Evolutionary conservation across 495 filamentous ascomycete species (phyloP), one percentile per base, ranked within the genome.

Genomic region (Penicillium canescens): DNA sequence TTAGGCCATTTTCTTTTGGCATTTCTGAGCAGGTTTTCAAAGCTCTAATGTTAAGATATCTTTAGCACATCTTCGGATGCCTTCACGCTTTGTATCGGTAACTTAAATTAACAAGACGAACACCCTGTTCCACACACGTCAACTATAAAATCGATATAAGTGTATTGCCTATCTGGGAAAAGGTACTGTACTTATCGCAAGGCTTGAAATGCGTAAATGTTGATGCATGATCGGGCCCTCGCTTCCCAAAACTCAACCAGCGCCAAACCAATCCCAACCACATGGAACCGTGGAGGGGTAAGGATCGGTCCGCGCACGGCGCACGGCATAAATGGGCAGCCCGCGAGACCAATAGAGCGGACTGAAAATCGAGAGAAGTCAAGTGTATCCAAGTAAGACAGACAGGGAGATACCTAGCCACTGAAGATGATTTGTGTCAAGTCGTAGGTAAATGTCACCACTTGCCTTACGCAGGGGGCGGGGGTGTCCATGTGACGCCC

Each of bases 271-370:
- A 31, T 31, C 28, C 28, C 28, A 34, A 37, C 12, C 20, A 36
- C n/a, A 43, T 37, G 49, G 49, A 23, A 43, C 18, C 49, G 40
- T 28, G 36, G 46, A 49, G 13, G 28, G 3, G 38, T 40, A 40
- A 24, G 49, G 40, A 43, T 43, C 49, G 49, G 49, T 42, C 40
- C 40, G 40, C 13, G 16, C 18, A 42, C n/a, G 18, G 20, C 40
- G 28, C 18, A 24, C 13, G 18, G 31, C 31, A 36, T 36, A 28
- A 24, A 18, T 24, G 24, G 18, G 16, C 33, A 21, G 4, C 7
- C 39, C 8, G 9, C 11, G 4, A 11, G 9, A 42, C 39, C 48
- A 51, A 42, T 51, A 51, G 39, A 1, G 12, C 8, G 16, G 39
- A 10, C 4, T 42, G 7, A 24, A n/a, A 13, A 31, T 41, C 28